phyloP scores from a whole-genome alignment of 1,139 yeast species.

The Taphrina communis region DNA sequence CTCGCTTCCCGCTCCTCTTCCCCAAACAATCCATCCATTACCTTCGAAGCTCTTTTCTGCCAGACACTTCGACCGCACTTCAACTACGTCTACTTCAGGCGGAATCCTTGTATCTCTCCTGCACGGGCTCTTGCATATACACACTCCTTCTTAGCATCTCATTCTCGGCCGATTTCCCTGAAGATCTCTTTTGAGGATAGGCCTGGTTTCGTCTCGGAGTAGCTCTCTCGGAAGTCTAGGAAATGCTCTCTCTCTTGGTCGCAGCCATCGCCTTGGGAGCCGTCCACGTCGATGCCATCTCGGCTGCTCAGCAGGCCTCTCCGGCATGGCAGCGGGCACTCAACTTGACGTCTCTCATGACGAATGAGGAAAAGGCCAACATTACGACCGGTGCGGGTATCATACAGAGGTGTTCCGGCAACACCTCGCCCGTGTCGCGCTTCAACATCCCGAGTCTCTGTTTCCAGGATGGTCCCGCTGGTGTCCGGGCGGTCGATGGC shows the following conservation, averaged over 20 bases:
- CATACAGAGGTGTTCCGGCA: conserved; percentile 66
- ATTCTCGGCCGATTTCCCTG: too few species aligned
- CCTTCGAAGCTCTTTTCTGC: too few species aligned
- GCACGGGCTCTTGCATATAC: neutral
- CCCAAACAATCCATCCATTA: too few species aligned
- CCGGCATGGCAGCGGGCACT: conserved; percentile 5
- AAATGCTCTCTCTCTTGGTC: neutral
- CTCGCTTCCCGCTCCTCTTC: too few species aligned
- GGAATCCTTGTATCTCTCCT: too few species aligned
- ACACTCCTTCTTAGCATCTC: neutral
- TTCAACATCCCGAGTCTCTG: conserved; percentile 55
- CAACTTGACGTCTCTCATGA: conserved; percentile 12
- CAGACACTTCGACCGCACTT: too few species aligned
- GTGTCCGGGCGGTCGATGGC: conserved; percentile 62
- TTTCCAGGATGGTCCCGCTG: conserved; percentile 62
- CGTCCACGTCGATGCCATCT: neutral
- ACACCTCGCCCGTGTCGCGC: conserved; percentile 59
- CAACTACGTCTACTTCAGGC: too few species aligned
- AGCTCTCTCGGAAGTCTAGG: too few species aligned
- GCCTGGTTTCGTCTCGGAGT: neutral
- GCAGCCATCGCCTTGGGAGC: conserved; percentile 3
- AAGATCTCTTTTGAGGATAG: neutral
- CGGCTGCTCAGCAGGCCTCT: neutral
- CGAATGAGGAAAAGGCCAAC: conserved; percentile 61
- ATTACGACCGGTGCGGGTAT: conserved; percentile 69